phyloP scores from a whole-genome alignment of 2,329 filamentous ascomycete genomes.

The Epichloe scottii region DNA sequence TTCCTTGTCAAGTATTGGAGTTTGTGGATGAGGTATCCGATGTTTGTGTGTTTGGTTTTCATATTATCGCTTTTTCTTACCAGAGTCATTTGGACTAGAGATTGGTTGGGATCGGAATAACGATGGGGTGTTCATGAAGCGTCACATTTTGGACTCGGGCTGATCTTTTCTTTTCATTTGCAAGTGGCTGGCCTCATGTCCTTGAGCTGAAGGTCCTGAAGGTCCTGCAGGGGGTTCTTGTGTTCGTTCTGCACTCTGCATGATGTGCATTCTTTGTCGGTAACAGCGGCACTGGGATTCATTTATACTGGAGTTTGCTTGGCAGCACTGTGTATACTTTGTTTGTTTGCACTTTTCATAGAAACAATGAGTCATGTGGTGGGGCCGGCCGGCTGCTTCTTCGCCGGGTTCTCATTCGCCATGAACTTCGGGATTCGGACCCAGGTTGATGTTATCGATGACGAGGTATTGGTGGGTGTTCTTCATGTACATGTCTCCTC shows the following conservation, averaged over 20 bases:
- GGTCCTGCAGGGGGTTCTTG: background rate
- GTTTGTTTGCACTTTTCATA: background rate
- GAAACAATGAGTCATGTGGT: background rate
- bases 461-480: too few species aligned
- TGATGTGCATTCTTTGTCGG: background rate
- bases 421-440: too few species aligned
- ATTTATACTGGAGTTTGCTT: background rate
- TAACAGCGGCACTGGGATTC: background rate
- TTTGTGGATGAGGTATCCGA: background rate
- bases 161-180: background rate
- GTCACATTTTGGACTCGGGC: background rate
- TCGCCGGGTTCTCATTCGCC: too few species aligned
- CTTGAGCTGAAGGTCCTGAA: background rate
- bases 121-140: background rate
- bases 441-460: too few species aligned
- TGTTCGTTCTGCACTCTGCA: background rate
- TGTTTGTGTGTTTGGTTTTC: background rate
- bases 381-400: too few species aligned
- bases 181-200: background rate
- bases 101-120: background rate
- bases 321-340: background rate
- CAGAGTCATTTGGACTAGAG: background rate
- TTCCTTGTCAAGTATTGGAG: background rate
- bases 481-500: too few species aligned
- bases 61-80: background rate